Percentiles rank a stretch among this genome's conserved stretches.
Evolutionary conservation across 1,139 yeast species (phyloP).

Genomic region (Geotrichum citri-aurantii): DNA sequence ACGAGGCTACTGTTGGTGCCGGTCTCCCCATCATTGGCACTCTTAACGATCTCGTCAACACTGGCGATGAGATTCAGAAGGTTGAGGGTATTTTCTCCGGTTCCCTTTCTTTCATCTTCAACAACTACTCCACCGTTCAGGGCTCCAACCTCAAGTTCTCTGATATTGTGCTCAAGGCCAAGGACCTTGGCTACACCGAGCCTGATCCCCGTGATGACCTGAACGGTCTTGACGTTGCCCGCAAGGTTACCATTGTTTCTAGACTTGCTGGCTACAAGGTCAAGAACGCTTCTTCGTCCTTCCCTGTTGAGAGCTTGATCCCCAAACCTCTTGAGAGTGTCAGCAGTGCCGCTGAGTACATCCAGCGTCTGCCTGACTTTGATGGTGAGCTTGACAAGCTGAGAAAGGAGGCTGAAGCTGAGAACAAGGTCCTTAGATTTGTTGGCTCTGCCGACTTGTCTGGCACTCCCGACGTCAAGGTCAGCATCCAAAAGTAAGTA

Average conservation of each 20-base stretch:
- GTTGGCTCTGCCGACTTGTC: conserved; percentile 85
- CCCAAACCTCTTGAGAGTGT: conserved; percentile 80
- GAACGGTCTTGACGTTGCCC: conserved; percentile 95
- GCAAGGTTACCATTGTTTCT: conserved; percentile 93
- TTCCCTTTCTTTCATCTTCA: conserved; percentile 91
- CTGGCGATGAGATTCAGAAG: conserved; percentile 87
- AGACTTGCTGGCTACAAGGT: conserved; percentile 84
- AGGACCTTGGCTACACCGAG: conserved; percentile 90
- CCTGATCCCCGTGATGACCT: conserved; percentile 99
- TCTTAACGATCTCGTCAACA: conserved; percentile 74
- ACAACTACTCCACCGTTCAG: conserved; percentile 73
- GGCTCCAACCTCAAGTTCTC: conserved; percentile 65
- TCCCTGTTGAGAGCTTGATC: conserved; percentile 89
- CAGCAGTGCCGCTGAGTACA: conserved; percentile 66
- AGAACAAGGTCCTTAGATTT: conserved; percentile 83
- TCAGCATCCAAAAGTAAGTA: conserved; percentile 74
- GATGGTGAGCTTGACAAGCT: conserved; percentile 73
- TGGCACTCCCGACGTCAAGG: conserved; percentile 53
- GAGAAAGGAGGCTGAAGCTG: conserved; percentile 74
- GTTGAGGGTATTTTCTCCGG: conserved; percentile 97
- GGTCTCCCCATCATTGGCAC: conserved; percentile 93
- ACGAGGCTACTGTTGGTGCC: conserved; percentile 99
- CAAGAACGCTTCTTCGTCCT: conserved; percentile 78
- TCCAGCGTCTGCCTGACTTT: conserved; percentile 72
- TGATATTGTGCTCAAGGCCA: conserved; percentile 83